Base-by-base conservation (phyloP, 306 rosid species). In the Glycine tomentella region DNA sequence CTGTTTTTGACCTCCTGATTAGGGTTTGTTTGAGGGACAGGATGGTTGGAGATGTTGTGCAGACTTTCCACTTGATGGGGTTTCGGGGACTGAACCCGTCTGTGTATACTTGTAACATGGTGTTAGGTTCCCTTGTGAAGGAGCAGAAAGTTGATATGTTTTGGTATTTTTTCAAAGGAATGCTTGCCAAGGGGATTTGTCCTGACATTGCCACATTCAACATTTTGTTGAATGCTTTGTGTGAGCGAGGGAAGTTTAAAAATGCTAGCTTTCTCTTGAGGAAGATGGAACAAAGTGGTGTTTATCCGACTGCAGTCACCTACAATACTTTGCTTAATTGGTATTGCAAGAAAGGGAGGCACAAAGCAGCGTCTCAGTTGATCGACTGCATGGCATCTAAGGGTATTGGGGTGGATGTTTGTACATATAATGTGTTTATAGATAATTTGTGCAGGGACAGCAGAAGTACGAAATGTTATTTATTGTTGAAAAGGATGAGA, bases 381-480 rank as follows among this genome's bases (percentile, higher is more conserved):
- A 92, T 92, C 78, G 89, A 90, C 64, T 75, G 36, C n/a, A 92
- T 92, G 97, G 81, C 86, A 13, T 82, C 90, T 65, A 92, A 84
- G 92, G 97, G 95, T 64, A 87, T 92, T 52, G 82, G 65, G 67
- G 92, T 92, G 0, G 87, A 90, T 82, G 89, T 88, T 38, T 88
- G 97, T 80, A 90, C 93, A 46, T 92, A 90, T 83, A 92, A 92
- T 83, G 83, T 92, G 88, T 85, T 92, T n/a, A n/a, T n/a, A n/a
- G n/a, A n/a, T n/a, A n/a, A n/a, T n/a, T n/a, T n/a, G n/a, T n/a
- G n/a, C n/a, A n/a, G n/a, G n/a, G n/a, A n/a, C n/a, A n/a, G n/a
- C n/a, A n/a, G n/a, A n/a, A n/a, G n/a, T n/a, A n/a, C n/a, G n/a
- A n/a, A n/a, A n/a, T n/a, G n/a, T n/a, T n/a, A n/a, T n/a, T n/a